phyloP scores from a whole-genome alignment of 1,284 basidiomycete species.

The Tilletia horrida region DNA sequence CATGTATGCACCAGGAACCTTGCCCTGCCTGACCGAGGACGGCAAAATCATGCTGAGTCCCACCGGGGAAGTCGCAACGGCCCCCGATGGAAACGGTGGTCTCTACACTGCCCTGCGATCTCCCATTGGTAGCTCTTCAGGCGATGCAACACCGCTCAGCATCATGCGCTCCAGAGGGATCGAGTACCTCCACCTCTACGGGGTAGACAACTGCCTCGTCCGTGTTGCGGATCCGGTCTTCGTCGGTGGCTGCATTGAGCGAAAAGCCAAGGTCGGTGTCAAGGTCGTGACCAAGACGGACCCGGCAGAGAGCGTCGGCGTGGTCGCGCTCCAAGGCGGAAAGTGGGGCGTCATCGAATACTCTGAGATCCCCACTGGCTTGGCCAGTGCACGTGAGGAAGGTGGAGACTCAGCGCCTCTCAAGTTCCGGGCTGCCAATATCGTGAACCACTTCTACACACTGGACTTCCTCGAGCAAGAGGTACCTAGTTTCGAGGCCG shows the following conservation, averaged over 20 bases:
- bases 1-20: conserved; percentile 66
- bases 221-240: conserved; percentile 95
- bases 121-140: conserved; percentile 66
- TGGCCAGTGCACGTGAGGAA: conserved; percentile 70
- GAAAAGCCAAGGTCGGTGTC: conserved; percentile 81
- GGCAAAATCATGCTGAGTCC: conserved; percentile 89
- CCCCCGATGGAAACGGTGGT: conserved; percentile 96
- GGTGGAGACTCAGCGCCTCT: conserved; percentile 63
- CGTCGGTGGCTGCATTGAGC: conserved; percentile 84
- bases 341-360: conserved; percentile 94
- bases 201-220: conserved; percentile 99
- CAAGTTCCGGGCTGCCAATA: conserved; percentile 89
- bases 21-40: conserved; percentile 89
- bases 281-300: conserved; percentile 90
- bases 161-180: conserved; percentile 76
- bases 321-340: conserved; percentile 76
- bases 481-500: conserved; percentile 71
- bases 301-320: conserved; percentile 89
- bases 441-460: conserved; percentile 98
- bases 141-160: conserved; percentile 71
- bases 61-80: conserved; percentile 75
- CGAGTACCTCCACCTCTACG: conserved; percentile 88
- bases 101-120: conserved; percentile 86
- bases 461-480: conserved; percentile 76
- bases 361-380: conserved; percentile 85